Base-by-base conservation (phyloP, 169 alveolate genomes). In the Cyclospora cayetanensis region DNA sequence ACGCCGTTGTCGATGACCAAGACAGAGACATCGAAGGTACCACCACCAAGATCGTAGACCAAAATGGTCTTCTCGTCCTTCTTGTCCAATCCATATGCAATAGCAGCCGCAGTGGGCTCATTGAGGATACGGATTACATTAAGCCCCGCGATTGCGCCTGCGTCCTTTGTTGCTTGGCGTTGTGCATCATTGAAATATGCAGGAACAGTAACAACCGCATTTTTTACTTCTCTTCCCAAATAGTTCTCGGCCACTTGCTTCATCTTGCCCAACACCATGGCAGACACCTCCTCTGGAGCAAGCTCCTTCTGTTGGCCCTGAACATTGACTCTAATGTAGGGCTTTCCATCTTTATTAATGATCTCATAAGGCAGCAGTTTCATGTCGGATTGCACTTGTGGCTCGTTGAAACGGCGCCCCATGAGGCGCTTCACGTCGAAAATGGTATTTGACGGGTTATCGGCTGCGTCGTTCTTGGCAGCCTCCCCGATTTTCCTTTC, bases 21-120 rank as follows among this genome's bases (percentile, higher is more conserved):
- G 31, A 99, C 96, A 25, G 99, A 98, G 42, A 99, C 99, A 98
- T 99, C 99, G 95, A 99, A 99, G 82, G 99, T 99, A 86, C 99
- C 99, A 93, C 99, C 99, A 72, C 99, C 99, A 80, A 99, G 96
- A 96, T 99, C 99, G 95, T 98, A 99, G 79, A 99, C 99, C 84
- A 98, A 96, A 85, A 99, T 98, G 93, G 98, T 98, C 91, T 98
- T 97, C 94, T 98, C 99, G 68, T 94, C 96, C 90, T 98, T 97
- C 96, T 98, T 98, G 96, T 99, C 99, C 68, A 99, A 95, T 37
- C 99, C 99, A 90, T 98, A 99, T 53, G 99, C 99, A 88, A 99
- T 97, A 41, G 99, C 99, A 27, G 99, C 99, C 27, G 99, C 99
- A 9, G 99, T 98, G 90, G 99, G 99, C 92, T 99, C 99, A 94